These are phyloP conservation scores for Perilla frutescens DNA, from an alignment of 257 asterid species.

Conservation along the genomic window DNA sequence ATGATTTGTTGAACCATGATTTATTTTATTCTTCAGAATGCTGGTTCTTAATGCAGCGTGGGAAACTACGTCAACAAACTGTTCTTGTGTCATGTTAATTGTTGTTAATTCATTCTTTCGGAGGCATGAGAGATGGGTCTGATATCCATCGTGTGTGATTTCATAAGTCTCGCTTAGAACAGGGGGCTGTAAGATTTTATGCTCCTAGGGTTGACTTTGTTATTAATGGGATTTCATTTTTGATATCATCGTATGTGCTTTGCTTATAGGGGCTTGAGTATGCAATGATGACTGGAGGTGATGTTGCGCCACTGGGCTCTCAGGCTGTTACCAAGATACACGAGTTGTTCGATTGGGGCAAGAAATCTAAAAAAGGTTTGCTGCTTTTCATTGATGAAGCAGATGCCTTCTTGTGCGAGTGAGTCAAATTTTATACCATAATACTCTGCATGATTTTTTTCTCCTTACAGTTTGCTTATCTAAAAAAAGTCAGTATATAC, in stretches of 20 bases:
- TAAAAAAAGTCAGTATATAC: too few species aligned
- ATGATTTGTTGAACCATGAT: neutral
- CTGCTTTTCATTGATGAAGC: conserved; percentile 97
- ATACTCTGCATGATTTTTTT: neutral
- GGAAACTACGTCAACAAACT: too few species aligned
- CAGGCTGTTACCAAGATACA: conserved; percentile 99
- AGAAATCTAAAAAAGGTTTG: conserved; percentile 85
- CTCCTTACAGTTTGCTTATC: neutral
- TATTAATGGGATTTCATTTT: neutral
- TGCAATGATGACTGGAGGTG: conserved; percentile 99
- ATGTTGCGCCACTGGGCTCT: conserved; percentile 92
- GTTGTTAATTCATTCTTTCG: neutral
- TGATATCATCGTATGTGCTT: conserved; percentile 24
- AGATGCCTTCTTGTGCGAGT: conserved; percentile 99
- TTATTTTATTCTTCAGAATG: neutral
- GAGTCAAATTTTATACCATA: conserved; percentile 45
- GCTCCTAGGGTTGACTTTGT: neutral
- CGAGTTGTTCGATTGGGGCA: conserved; percentile 94
- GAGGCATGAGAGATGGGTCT: neutral
- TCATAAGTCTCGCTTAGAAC: neutral
- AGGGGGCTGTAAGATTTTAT: too few species aligned
- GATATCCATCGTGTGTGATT: neutral
- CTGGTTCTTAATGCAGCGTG: too few species aligned
- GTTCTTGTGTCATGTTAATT: too few species aligned
- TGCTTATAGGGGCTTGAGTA: conserved; percentile 87